Evolutionary conservation across 2,329 filamentous ascomycete species (phyloP).

Genomic region (Aspergillus pseudonomiae): DNA sequence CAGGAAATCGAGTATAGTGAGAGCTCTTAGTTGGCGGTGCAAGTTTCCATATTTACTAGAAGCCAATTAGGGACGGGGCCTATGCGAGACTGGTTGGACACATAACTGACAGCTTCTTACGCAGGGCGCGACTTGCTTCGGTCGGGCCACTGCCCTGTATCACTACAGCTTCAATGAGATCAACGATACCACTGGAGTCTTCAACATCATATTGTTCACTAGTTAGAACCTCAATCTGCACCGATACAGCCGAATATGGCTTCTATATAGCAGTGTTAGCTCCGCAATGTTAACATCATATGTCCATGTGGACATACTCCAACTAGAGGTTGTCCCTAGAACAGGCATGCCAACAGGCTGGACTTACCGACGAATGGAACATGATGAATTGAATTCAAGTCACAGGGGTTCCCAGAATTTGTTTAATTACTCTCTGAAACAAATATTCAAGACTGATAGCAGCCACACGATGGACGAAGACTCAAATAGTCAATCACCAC

Average conservation of each 20-base stretch:
- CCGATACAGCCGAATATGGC: conserved; percentile 91
- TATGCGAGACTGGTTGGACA: not conserved
- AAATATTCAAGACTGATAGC: not conserved
- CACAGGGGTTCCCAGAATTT: not conserved
- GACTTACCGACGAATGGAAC: conserved; percentile 40
- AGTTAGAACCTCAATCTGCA: conserved; percentile 87
- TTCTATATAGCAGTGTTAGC: conserved; percentile 55
- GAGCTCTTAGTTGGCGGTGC: conserved; percentile 87
- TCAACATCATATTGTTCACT: conserved; percentile 88
- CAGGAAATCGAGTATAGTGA: conserved; percentile 86
- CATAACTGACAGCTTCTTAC: conserved; percentile 79
- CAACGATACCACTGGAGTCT: conserved; percentile 86
- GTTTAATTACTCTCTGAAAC: not conserved
- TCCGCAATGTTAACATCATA: not conserved
- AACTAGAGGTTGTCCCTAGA: not conserved
- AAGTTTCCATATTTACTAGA: conserved; percentile 85
- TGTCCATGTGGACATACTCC: not conserved
- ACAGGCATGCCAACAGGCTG: conserved; percentile 5
- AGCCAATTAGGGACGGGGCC: conserved; percentile 13
- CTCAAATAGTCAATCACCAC: not conserved
- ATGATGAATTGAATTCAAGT: conserved; percentile 26
- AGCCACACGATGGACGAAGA: not conserved
- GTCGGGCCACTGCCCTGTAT: conserved; percentile 83
- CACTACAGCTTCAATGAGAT: conserved; percentile 90
- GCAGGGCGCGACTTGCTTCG: conserved; percentile 87